Base-by-base conservation (phyloP, 768 basidiomycete species). In the Pleurotus tuber-regium region DNA sequence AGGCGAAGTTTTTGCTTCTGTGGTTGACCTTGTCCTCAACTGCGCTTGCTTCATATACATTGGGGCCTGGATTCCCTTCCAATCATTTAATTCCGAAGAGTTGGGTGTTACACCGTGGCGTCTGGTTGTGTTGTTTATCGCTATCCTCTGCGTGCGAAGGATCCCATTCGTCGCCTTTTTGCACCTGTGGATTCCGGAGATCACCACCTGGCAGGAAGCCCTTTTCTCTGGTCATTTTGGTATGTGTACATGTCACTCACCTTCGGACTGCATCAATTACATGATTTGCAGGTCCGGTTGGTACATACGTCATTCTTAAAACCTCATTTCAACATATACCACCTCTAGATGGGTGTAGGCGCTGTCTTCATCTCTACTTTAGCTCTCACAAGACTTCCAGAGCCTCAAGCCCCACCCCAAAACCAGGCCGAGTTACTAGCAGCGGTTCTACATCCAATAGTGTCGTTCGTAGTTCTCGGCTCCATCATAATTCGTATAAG, bases 201-300 rank as follows among this genome's bases (percentile, higher is more conserved):
- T 98, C 57, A 66, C 68, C 31, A 84, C 80, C 18, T 89, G 92
- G 84, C 76, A 80, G 39, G 92, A 98, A 68, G 95, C 96, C 0
- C 56, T 93, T 3, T 97, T 98, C 64, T 83, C 80, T 4, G 96
- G 96, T 2, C 94, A 97, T 72, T 98, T 96, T 63, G 94, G 87
- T 82, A 60, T 11, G 68, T 63, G 5, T 36, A 4, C 5, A 36
- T 36, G 35, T 12, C 18, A 14, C 10, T 4, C 14, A 18, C 35
- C 10, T 36, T 10, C 33, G 10, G 33, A 36, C 29, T 39, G 4
- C n/a, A n/a, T 44, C 42, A 31, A 43, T 31, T 52, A 1, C 14
- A 19, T 38, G 26, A 33, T 47, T 19, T 21, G 52, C 49, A 82
- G 83, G 82, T 38, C 82, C 83, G 47, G 83, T 82, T 55, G 59